Evolutionary conservation across 805 yeast genomes (phyloP).

Genomic region (Cyberlindnera sargentensis): DNA sequence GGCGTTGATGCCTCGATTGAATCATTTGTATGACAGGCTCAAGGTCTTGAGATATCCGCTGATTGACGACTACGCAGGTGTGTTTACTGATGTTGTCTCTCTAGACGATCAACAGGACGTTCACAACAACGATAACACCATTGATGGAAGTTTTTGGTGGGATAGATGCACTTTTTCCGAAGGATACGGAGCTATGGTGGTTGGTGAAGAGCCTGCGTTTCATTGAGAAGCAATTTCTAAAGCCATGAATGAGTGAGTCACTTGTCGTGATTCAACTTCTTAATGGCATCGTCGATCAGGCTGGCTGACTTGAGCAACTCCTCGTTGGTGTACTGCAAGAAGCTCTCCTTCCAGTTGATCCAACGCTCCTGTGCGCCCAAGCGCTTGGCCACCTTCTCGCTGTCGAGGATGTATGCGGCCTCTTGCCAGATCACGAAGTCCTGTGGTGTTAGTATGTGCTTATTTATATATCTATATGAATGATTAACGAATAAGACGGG

Average conservation of each 20-base stretch:
- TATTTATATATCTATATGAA: not conserved
- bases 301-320: conserved; percentile 20
- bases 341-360: conserved; percentile 18
- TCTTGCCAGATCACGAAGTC: conserved; percentile 23
- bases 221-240: conserved; percentile 3
- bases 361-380: conserved; percentile 18
- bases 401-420: conserved; percentile 18
- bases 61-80: no score
- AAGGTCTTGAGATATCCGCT: no score
- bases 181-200: conserved; percentile 18
- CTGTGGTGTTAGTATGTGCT: conserved; percentile 3
- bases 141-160: no score
- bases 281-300: conserved; percentile 19
- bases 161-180: not conserved
- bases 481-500: not conserved
- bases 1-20: no score
- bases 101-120: no score
- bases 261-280: conserved; percentile 8
- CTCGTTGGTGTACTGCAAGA: conserved; percentile 12
- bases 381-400: conserved; percentile 14
- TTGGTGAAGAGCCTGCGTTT: conserved; percentile 8
- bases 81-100: no score
- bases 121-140: no score
- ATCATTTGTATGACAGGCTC: no score
- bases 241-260: not conserved